A percentile compares a stretch with the other conserved stretches of the same genome.
Conservation (phyloP, 129 eudicot species). For the Flaveria trinervia region DNA sequence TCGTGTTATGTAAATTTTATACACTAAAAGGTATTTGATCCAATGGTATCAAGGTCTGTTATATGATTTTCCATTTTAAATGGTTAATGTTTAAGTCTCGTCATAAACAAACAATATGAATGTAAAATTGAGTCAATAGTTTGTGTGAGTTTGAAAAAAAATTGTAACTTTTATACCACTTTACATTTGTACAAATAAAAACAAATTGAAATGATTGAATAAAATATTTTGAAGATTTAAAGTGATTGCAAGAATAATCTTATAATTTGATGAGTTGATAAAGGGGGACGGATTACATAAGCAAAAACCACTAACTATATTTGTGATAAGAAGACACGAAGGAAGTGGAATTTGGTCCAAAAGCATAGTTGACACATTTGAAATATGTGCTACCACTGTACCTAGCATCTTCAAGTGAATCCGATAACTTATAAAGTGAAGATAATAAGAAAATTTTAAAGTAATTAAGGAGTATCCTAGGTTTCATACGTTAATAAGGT, state of each 20-base stretch:
- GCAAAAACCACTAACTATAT: slow-evolving; percentile 33
- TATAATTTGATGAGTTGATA: slow-evolving; percentile 22
- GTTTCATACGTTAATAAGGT: not conserved
- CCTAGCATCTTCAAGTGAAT: slow-evolving; percentile 9
- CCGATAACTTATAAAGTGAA: not conserved
- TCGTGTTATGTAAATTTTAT: not conserved
- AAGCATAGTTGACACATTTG: slow-evolving; percentile 17
- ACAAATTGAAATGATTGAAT: not conserved
- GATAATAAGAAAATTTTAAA: not conserved
- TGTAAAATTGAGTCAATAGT: too few species aligned
- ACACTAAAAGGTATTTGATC: too few species aligned
- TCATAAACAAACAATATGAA: too few species aligned
- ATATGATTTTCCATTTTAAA: too few species aligned
- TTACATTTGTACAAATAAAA: not conserved
- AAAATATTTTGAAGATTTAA: not conserved
- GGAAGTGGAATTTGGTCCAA: slow-evolving; percentile 36
- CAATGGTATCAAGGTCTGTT: too few species aligned
- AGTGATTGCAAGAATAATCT: slow-evolving; percentile 8
- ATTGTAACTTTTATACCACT: not conserved
- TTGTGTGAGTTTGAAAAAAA: too few species aligned
- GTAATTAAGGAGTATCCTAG: not conserved
- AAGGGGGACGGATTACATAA: slow-evolving; percentile 31
- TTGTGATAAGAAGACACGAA: slow-evolving; percentile 22
- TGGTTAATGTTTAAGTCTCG: too few species aligned
- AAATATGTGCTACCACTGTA: slow-evolving; percentile 5